Evolutionary conservation across 2,329 filamentous ascomycete species (phyloP), one percentile per base, ranked within the genome.

Genomic region (Scedosporium aurantiacum): DNA sequence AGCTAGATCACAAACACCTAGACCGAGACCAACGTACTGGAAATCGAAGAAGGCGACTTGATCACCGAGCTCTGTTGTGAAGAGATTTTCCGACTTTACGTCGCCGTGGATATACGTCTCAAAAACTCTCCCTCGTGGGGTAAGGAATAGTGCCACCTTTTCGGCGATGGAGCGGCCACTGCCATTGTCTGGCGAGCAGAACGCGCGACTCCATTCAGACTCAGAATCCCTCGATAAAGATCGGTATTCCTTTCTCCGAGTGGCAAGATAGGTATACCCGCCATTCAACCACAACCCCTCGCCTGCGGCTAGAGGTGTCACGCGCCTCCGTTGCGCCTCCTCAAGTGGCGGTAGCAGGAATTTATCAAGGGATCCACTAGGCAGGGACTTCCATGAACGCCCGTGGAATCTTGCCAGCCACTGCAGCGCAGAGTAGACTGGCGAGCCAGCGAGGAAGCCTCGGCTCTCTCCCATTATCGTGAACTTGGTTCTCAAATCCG

Each of bases 61-160:
- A 1, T 79, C 70, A 1, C 81, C 83, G 0, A 68, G 65, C 0
- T 67, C 62, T 0, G 74, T 83, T 0, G 82, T 82, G 66, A 87
- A 87, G 5, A 88, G 75, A 63, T 89, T 89, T 65, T 88, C 85
- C 0, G 82, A 85, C 69, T 89, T 89, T 59, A 88, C 84, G 62
- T 89, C 86, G 6, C 86, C 86, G 66, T 89, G 86, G 6, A 89
- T 82, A 16, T 83, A 76, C 0, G 84, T 85, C 64, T 86, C 77
- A 1, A 76, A 74, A 0, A 72, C 61, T 14, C 76, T 69, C 6
- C 75, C 76, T 4, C 67, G 69, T 0, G 82, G 81, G 0, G 74
- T 76, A 12, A 86, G 71, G 12, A 82, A 76, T 0, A 70, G 64
- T 1, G 84, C 83, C 2, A 78, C 82, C 63, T 78, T 70, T 64